Conservation (phyloP, 805 yeast genomes). For the Kazachstania taianensis region DNA sequence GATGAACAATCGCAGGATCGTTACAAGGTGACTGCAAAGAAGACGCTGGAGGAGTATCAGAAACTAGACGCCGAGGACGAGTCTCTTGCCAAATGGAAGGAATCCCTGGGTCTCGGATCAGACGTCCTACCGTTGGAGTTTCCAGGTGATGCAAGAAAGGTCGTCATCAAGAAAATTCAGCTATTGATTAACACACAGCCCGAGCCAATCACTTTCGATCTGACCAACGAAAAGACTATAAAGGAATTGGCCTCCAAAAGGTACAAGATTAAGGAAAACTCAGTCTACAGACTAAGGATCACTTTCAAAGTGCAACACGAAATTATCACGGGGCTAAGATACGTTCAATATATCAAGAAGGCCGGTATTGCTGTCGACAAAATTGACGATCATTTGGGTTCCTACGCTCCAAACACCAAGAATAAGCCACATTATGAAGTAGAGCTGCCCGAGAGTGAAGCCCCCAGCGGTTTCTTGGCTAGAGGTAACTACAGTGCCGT, state of each 20-base stretch:
- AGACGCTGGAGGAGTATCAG: slow-evolving; percentile 74
- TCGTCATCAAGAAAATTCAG: slow-evolving; percentile 70
- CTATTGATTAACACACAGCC: slow-evolving; percentile 56
- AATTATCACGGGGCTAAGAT: slow-evolving; percentile 82
- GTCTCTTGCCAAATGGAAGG: slow-evolving; percentile 85
- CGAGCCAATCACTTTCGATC: slow-evolving; percentile 54
- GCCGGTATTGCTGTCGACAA: slow-evolving; percentile 83
- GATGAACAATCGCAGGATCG: slow-evolving; percentile 18
- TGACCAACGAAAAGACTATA: slow-evolving; percentile 52
- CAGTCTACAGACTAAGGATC: slow-evolving; percentile 60
- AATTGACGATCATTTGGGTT: slow-evolving; percentile 79
- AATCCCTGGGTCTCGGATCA: slow-evolving; percentile 64
- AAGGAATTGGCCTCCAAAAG: slow-evolving; percentile 51
- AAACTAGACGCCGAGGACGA: slow-evolving; percentile 84
- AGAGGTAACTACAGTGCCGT: slow-evolving; percentile 77
- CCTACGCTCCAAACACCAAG: slow-evolving; percentile 79
- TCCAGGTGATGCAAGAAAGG: slow-evolving; percentile 64
- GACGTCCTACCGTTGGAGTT: slow-evolving; percentile 51
- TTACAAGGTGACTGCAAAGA: slow-evolving; percentile 40
- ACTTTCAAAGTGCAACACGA: slow-evolving; percentile 82
- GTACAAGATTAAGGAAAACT: slow-evolving; percentile 69
- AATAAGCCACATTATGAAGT: slow-evolving; percentile 70
- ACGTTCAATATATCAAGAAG: slow-evolving; percentile 75
- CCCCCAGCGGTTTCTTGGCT: slow-evolving; percentile 83
- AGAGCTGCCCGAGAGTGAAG: slow-evolving; percentile 60